These are phyloP conservation scores for Neckera pumila DNA, from an alignment of 225 moss, liverwort and hornwort species.

Conservation along the genomic window DNA sequence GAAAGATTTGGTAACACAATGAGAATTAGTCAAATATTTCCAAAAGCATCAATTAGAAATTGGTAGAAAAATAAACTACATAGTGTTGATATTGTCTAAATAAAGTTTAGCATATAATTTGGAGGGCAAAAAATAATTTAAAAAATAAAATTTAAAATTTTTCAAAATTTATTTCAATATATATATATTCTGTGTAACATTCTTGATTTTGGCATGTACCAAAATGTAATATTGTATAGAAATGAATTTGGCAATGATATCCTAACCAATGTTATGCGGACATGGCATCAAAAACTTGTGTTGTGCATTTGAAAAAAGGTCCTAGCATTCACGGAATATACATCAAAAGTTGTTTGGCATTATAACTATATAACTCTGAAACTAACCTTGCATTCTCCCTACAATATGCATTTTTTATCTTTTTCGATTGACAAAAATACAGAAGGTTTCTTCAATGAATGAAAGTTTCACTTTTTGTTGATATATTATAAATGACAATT, in stretches of 20 bases:
- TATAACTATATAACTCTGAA: neutral
- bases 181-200: neutral
- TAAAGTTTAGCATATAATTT: rapidly evolving
- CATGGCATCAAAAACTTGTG: too few species aligned
- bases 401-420: neutral
- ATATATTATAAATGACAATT: too few species aligned
- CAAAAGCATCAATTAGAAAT: neutral
- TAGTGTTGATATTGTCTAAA: neutral
- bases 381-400: neutral
- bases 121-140: neutral
- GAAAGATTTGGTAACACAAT: neutral
- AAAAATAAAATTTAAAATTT: neutral
- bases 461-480: too few species aligned
- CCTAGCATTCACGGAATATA: neutral
- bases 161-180: neutral
- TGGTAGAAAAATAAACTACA: neutral
- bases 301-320: rapidly evolving
- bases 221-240: rapidly evolving
- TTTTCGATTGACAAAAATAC: neutral
- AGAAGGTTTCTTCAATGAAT: neutral
- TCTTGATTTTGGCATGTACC: neutral
- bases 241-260: neutral
- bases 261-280: rapidly evolving
- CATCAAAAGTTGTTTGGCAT: neutral
- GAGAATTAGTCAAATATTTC: neutral